Base-by-base conservation (phyloP, 2,329 filamentous ascomycete species). In the Magnaporthiopsis rhizophila region DNA sequence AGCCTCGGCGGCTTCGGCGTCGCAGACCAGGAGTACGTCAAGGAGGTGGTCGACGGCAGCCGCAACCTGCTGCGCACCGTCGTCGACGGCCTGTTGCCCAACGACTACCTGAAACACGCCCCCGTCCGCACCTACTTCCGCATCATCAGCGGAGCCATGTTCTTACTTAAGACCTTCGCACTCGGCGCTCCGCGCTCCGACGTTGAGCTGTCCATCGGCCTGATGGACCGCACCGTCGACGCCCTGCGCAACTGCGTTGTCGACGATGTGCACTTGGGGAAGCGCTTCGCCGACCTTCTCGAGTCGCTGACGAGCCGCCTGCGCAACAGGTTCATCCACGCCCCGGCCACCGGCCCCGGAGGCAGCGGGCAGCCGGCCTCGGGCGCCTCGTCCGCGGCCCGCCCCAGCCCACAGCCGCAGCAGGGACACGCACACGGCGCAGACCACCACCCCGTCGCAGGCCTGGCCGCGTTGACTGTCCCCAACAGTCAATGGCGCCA, bases 101-200 rank as follows among this genome's bases (percentile, higher is more conserved):
- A 84, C 8, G 89, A 88, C 56, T 92, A 90, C 69, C 85, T 95
- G 59, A 91, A 91, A 72, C 91, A 94, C 71, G 90, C 90, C 0
- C 91, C 91, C 0, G 91, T 95, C 5, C 83, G 91, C 60, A 94
- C 91, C 0, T 94, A 94, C 74, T 93, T 95, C 77, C 86, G 91
- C 65, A 94, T 95, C 72, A 91, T 94, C 68, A 91, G 88, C 65
- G 90, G 91, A 4, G 89, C 90, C 67, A 93, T 94, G 85, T 93
- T 95, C 71, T 75, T 95, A 24, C 83, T 95, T 62, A 95, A 90
- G 77, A 94, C 91, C 0, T 94, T 95, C 74, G 90, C 90, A 0
- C 81, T 95, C 1, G 91, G 91, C 24, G 90, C 90, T 1, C 88
- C 89, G 0, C 89, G 91, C 69, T 87, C 87, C 64, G 90, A 95